Conservation (phyloP, 768 basidiomycete species). For the Lepiota venenata region DNA sequence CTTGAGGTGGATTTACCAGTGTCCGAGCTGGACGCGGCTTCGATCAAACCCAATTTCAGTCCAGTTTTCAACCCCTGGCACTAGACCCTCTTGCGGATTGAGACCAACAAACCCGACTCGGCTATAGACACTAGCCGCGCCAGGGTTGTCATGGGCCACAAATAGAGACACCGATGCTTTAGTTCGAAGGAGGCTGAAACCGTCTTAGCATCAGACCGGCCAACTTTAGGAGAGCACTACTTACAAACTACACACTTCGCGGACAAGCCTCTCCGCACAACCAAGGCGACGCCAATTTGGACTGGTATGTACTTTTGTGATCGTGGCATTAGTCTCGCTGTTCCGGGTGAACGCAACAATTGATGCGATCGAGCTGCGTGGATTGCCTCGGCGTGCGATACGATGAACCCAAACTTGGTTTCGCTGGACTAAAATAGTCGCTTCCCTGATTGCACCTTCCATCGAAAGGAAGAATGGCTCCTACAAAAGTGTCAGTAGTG, state of each 20-base stretch:
- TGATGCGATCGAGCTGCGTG: constrained; percentile 45
- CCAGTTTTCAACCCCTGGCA: constrained; percentile 48
- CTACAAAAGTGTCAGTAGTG: constrained; percentile 26
- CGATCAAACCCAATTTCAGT: constrained; percentile 63
- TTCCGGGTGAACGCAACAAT: constrained; percentile 69
- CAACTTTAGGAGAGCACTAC: constrained; percentile 17
- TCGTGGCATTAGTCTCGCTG: constrained; percentile 50
- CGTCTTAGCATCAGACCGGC: constrained; percentile 20
- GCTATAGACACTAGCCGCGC: constrained; percentile 52
- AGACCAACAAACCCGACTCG: constrained; percentile 68
- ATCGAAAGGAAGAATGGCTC: constrained; percentile 49
- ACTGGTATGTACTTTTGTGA: constrained; percentile 72
- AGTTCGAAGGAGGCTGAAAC: constrained; percentile 21
- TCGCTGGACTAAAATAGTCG: constrained; percentile 41
- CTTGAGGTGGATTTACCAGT: constrained; percentile 47
- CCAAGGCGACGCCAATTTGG: constrained; percentile 46
- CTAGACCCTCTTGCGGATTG: constrained; percentile 20
- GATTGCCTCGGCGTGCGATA: constrained; percentile 21
- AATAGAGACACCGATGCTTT: constrained; percentile 60
- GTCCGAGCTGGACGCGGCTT: constrained; percentile 46
- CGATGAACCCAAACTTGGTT: constrained; percentile 60
- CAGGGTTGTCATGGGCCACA: constrained; percentile 52
- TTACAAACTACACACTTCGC: constrained; percentile 53
- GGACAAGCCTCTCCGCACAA: constrained; percentile 61
- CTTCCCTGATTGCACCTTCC: constrained; percentile 46